phyloP scores from a whole-genome alignment of 306 rosid species.

The Gillenia trifoliata region DNA sequence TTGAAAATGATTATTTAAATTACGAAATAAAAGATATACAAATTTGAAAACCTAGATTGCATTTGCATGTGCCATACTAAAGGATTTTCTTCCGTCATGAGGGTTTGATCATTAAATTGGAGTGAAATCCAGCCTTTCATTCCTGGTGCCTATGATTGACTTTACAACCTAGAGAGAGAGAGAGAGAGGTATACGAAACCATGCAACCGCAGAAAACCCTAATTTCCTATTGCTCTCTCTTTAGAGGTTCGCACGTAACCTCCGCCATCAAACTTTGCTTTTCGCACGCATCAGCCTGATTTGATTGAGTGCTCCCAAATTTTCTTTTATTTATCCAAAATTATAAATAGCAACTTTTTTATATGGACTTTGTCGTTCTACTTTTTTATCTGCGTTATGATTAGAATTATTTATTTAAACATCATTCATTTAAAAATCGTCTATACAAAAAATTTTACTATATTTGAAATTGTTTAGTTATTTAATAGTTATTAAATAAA shows the following conservation, averaged over 20 bases:
- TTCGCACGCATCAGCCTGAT: not conserved
- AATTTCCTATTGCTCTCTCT: not conserved
- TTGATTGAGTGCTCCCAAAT: not conserved
- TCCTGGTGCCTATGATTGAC: not conserved
- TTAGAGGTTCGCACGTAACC: not conserved
- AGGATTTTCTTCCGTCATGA: too few species aligned
- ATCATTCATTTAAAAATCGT: too few species aligned
- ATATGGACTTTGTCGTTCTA: not conserved
- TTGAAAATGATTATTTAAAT: too few species aligned
- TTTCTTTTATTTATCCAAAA: not conserved
- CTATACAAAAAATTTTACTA: too few species aligned
- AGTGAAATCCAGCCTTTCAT: not conserved
- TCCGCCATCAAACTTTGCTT: not conserved
- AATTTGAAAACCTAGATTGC: not conserved
- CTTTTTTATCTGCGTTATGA: too few species aligned
- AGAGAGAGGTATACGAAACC: not conserved
- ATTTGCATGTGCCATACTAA: too few species aligned
- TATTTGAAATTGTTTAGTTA: too few species aligned
- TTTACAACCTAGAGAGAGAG: not conserved
- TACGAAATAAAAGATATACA: not conserved
- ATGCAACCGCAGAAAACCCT: not conserved
- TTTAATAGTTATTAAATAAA: too few species aligned
- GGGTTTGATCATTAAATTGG: not conserved
- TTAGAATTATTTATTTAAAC: too few species aligned
- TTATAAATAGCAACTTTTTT: not conserved